Evolutionary conservation across 1,284 basidiomycete genomes (phyloP).

Genomic region (Anthracocystis setariae): DNA sequence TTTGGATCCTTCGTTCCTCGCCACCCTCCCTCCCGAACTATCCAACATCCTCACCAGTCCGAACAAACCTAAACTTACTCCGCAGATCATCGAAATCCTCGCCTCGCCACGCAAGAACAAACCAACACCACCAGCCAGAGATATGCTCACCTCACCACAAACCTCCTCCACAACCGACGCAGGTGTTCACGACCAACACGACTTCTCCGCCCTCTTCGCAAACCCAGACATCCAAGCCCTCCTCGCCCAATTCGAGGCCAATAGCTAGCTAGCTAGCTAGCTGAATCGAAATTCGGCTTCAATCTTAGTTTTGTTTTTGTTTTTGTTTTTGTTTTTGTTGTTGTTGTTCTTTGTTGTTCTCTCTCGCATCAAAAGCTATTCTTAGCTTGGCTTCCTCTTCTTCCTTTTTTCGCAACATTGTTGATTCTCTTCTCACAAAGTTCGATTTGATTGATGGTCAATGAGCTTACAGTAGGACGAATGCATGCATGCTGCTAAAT

Average conservation of each 20-base stretch:
- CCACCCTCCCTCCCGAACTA: slow-evolving; percentile 27
- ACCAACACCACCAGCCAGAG: neutral
- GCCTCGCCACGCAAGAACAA: slow-evolving; percentile 15
- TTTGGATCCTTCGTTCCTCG: slow-evolving; percentile 24
- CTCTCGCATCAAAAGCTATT: neutral
- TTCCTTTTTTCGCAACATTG: no score
- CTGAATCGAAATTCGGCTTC: no score
- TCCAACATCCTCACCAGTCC: slow-evolving; percentile 26
- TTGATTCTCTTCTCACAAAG: no score
- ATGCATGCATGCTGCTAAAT: no score
- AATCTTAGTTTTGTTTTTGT: no score
- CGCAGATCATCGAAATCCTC: slow-evolving; percentile 38
- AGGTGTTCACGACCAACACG: slow-evolving; percentile 9
- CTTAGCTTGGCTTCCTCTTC: no score
- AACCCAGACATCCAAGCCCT: slow-evolving; percentile 49
- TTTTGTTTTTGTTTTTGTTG: no score
- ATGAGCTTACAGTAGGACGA: no score
- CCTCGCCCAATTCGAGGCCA: slow-evolving; percentile 35
- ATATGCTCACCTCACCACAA: slow-evolving; percentile 9
- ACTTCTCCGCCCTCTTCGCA: slow-evolving; percentile 28
- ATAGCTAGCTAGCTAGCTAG: no score
- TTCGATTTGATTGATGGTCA: no score
- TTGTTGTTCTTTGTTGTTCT: neutral
- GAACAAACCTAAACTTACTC: slow-evolving; percentile 22
- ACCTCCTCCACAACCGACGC: neutral